These are phyloP conservation scores for Lactarius indigo DNA, from an alignment of 768 basidiomycete genomes.

Conservation along the genomic window DNA sequence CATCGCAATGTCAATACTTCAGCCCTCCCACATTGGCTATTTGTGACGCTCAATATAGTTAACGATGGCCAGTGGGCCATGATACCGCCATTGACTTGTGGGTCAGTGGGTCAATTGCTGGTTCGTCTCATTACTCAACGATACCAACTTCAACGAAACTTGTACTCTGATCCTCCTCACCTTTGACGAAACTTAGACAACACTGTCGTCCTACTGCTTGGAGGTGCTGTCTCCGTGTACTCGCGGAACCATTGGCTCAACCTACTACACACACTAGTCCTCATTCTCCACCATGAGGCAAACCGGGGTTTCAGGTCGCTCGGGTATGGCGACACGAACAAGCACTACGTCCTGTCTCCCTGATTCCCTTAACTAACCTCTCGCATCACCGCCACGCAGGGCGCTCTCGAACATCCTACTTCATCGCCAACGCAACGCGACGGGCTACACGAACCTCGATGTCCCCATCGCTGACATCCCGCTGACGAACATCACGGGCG, in stretches of 20 bases:
- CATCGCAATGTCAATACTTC: too few relatives aligned
- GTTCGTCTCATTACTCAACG: conserved; percentile 47
- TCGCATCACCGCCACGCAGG: conserved; percentile 15
- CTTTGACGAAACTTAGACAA: conserved; percentile 54
- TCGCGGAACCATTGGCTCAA: conserved; percentile 45
- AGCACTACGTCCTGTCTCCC: conserved; percentile 31
- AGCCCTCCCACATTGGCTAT: too few relatives aligned
- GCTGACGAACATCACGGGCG: conserved; percentile 41
- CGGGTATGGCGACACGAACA: conserved; percentile 56
- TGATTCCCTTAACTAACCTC: background rate
- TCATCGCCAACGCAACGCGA: conserved; percentile 44
- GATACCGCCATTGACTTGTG: conserved; percentile 50
- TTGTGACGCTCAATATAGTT: conserved; percentile 56
- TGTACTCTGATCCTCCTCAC: conserved; percentile 57
- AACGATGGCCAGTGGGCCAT: conserved; percentile 61
- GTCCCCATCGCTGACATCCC: conserved; percentile 31
- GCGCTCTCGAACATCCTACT: conserved; percentile 44
- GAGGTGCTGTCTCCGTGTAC: conserved; percentile 43
- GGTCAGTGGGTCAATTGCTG: conserved; percentile 47
- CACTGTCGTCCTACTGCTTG: conserved; percentile 44
- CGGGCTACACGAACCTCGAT: conserved; percentile 42
- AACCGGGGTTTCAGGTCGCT: conserved; percentile 63
- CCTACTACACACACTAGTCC: conserved; percentile 62
- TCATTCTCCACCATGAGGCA: conserved; percentile 50
- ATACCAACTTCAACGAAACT: conserved; percentile 50